These are phyloP conservation scores for Jaminaea rosea DNA, from an alignment of 1,284 basidiomycete genomes.

Conservation along the genomic window DNA sequence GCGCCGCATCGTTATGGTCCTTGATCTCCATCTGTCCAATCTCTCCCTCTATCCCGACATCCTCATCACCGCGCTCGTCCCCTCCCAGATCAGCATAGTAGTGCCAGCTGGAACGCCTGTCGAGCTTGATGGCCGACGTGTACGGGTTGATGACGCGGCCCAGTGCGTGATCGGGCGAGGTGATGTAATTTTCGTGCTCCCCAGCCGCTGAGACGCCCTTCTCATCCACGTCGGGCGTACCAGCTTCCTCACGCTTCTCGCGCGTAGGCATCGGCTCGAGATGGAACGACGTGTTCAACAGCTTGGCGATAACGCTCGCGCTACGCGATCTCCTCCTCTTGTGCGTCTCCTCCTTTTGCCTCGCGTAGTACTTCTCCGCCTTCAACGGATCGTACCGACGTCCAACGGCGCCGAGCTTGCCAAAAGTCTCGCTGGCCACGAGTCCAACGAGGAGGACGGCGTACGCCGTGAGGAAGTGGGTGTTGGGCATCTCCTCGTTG, in stretches of 20 bases:
- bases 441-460: constrained; percentile 19
- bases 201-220: no score
- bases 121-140: constrained; percentile 8
- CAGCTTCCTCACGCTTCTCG: no score
- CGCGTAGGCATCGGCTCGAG: no score
- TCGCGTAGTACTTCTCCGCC: constrained; percentile 6
- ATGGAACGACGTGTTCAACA: no score
- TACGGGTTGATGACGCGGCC: not conserved
- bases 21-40: constrained; percentile 38
- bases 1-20: constrained; percentile 8
- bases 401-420: constrained; percentile 40
- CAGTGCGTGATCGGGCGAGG: no score
- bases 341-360: not conserved
- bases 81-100: constrained; percentile 39
- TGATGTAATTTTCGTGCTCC: no score
- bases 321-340: no score
- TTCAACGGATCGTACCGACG: constrained; percentile 22
- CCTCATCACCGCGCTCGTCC: constrained; percentile 40
- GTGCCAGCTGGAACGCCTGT: constrained; percentile 29
- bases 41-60: constrained; percentile 43
- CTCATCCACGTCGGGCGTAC: no score
- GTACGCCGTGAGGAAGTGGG: constrained; percentile 22
- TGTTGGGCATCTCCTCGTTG: constrained; percentile 15
- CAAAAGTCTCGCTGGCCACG: constrained; percentile 37
- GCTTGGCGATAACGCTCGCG: no score